Base-by-base conservation (phyloP, 495 filamentous ascomycete species). In the Neurospora discreta region DNA sequence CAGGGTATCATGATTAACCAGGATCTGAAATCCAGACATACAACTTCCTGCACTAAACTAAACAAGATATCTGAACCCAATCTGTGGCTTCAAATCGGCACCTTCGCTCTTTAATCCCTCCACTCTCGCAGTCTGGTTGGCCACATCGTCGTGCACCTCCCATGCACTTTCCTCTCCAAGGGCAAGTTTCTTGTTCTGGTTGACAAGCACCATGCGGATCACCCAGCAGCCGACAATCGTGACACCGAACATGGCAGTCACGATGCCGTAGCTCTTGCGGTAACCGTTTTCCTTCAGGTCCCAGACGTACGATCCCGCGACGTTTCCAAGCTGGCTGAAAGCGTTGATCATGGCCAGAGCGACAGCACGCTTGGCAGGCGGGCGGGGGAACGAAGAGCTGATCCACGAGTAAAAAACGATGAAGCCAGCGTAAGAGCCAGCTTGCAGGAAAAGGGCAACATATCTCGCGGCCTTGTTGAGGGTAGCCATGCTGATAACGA, bases 321-420 rank as follows among this genome's bases (percentile, higher is more conserved):
- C 93, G 72, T 85, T 87, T 73, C 88, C 87, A 5, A 86, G 81
- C 78, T 94, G 93, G 20, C 87, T 88, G 58, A 94, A 86, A 1
- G 91, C 91, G 76, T 96, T 96, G 78, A 94, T 90, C 73, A 87
- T 85, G 6, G 92, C 92, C 0, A 94, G 80, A 0, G 91, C 91
- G 7, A 92, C 92, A 1, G 92, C 92, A 73, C 92, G 87, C 81
- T 95, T 95, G 0, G 90, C 87, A 0, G 90, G 91, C 3, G 92
- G 92, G 26, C 92, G 87, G 0, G 91, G 91, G 42, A 94, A 85
- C 0, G 89, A 83, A 70, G 91, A 92, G 13, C 84, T 87, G 75
- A 94, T 93, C 92, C 92, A 95, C 20, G 88, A 89, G 67, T 94
- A 85, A 40, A 87, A 87, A 5, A 94, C 90, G 36, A 91, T 91